These are phyloP conservation scores for Hypoxylon trugodes DNA, from an alignment of 495 filamentous ascomycete species.

Conservation along the genomic window DNA sequence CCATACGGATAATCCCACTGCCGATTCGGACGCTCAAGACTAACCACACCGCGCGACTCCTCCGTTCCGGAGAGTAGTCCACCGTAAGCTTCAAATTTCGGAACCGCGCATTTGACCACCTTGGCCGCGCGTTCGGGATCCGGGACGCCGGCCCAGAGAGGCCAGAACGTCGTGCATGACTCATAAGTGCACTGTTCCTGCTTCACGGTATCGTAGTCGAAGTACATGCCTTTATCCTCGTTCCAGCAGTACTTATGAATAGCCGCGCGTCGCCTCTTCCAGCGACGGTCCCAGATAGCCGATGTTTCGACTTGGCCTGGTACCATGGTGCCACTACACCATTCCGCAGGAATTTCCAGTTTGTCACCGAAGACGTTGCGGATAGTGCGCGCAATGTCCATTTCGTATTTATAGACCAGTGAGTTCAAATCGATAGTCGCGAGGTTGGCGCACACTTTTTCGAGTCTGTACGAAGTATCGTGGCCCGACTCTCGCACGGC, in stretches of 20 bases:
- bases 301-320: slow-evolving; percentile 77
- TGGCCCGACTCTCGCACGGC: slow-evolving; percentile 97
- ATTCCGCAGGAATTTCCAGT: slow-evolving; percentile 80
- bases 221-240: slow-evolving; percentile 89
- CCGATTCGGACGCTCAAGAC: slow-evolving; percentile 84
- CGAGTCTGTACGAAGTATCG: slow-evolving; percentile 92
- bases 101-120: slow-evolving; percentile 79
- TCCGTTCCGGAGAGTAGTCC: slow-evolving; percentile 91
- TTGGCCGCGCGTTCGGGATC: slow-evolving; percentile 78
- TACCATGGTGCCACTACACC: slow-evolving; percentile 66
- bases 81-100: slow-evolving; percentile 84
- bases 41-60: slow-evolving; percentile 80
- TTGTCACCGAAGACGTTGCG: slow-evolving; percentile 81
- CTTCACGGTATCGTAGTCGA: slow-evolving; percentile 90
- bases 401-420: slow-evolving; percentile 93
- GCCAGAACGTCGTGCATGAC: slow-evolving; percentile 91
- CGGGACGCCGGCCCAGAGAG: slow-evolving; percentile 91
- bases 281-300: slow-evolving; percentile 85
- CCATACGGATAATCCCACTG: slow-evolving; percentile 99
- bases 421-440: slow-evolving; percentile 96
- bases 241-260: slow-evolving; percentile 95
- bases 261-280: slow-evolving; percentile 75
- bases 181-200: slow-evolving; percentile 82
- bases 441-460: slow-evolving; percentile 84
- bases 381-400: slow-evolving; percentile 85